phyloP scores from a whole-genome alignment of 352 stramenopile species.

The Phytophthora boehmeriae region DNA sequence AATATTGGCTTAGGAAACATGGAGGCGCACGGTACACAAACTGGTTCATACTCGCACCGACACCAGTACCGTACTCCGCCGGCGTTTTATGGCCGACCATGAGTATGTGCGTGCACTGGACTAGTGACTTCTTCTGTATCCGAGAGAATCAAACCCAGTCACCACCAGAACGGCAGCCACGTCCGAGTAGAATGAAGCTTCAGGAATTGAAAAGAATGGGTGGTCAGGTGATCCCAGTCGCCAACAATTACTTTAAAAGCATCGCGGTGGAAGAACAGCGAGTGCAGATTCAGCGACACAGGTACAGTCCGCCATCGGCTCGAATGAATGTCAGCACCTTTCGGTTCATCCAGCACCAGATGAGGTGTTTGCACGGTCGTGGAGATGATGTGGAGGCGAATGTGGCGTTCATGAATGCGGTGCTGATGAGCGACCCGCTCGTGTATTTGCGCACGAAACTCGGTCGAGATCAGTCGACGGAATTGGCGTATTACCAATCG shows the following conservation, averaged over 20 bases:
- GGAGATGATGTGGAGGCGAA: constrained; percentile 31
- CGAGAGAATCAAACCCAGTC: not conserved
- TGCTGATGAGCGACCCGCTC: constrained; percentile 48
- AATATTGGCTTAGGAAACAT: not conserved
- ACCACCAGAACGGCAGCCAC: not conserved
- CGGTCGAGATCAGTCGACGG: constrained; percentile 15
- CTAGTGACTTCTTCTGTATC: constrained; percentile 22
- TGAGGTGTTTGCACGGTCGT: constrained; percentile 28
- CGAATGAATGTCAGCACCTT: constrained; percentile 10
- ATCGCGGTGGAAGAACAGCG: not conserved
- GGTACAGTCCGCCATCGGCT: not conserved
- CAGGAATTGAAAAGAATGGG: not conserved
- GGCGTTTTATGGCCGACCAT: constrained; percentile 15
- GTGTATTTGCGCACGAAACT: constrained; percentile 31
- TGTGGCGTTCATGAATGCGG: constrained; percentile 46
- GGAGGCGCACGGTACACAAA: not conserved
- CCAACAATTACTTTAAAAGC: not conserved
- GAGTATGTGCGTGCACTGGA: constrained; percentile 23
- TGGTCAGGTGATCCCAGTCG: not conserved
- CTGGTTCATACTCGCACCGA: constrained; percentile 5
- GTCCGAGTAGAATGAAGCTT: not conserved
- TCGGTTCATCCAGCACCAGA: constrained; percentile 29
- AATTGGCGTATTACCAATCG: constrained; percentile 33
- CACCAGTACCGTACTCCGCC: constrained; percentile 19
- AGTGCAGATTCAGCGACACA: not conserved